Base-by-base conservation (phyloP, 176 grass and related monocot species). In the Cenchrus purpureus region DNA sequence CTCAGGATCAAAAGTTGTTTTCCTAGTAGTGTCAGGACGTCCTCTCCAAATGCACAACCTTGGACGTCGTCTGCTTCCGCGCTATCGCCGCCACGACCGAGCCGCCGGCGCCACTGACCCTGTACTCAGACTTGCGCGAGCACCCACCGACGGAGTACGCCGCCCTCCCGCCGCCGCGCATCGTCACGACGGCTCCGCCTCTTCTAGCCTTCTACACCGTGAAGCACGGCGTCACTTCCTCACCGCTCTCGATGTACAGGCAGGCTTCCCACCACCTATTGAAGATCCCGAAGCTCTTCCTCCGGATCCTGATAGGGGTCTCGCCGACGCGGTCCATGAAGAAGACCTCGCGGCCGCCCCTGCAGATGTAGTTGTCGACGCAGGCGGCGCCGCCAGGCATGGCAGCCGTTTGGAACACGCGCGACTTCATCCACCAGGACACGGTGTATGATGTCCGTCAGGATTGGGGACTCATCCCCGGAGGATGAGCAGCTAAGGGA, bases 361-460 rank as follows among this genome's bases (percentile, higher is more conserved):
- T 83, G 82, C 88, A 82, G 17, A 61, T 82, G 13, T 97, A 97
- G 82, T 95, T 97, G 79, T 97, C 95, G 13, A 97, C 87, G 57
- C 95, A 94, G 68, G 77, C 86, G 37, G 94, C 69, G 28, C 31
- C 2, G 57, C 95, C 90, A 60, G n/a, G n/a, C n/a, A n/a, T n/a
- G n/a, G n/a, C n/a, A n/a, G n/a, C n/a, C n/a, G n/a, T n/a, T n/a
- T n/a, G n/a, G n/a, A n/a, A n/a, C n/a, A n/a, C n/a, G n/a, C n/a
- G n/a, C 13, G 92, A 95, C 75, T 93, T 95, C 95, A 97, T 95
- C 87, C 95, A 97, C 58, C 25, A 25, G 25, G 25, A 25, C 25
- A 97, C 60, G 1, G 92, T 94, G 77, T 90, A 97, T 14, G 82
- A 46, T 2, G 22, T 46, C 86, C 46, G 78, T 15, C 66, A 68